Evolutionary conservation across 2,329 filamentous ascomycete genomes (phyloP), one percentile per base, ranked within the genome.

Genomic region (Bipolaris victoriae): DNA sequence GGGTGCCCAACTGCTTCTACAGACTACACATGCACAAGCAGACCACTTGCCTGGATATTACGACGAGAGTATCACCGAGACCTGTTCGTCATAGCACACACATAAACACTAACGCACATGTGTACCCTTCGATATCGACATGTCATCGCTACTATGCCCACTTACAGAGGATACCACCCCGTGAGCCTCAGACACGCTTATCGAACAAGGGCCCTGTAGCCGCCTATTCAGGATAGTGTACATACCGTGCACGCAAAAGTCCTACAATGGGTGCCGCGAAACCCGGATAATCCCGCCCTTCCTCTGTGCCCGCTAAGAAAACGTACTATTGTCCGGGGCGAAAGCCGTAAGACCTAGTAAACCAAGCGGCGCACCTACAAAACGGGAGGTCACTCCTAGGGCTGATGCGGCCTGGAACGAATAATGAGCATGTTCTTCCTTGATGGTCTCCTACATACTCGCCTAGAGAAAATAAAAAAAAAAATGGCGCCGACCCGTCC

Each of bases 401-500:
- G 22, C 13, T 26, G 7, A 37, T 37, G 20, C 20, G 39, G 46
- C 33, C 39, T 50, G 26, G 46, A 31, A 37, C 18, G 22, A 39
- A 39, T n/a, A 16, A 26, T 5, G 15, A 44, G 35, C 22, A 44
- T 33, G 10, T 31, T 47, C 16, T 52, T 29, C 9, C 7, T 29
- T 29, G 7, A 29, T 29, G 26, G 26, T 29, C 26, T 29, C 26
- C 9, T 44, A 13, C 44, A 44, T 29, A 39, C n/a, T 50, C 46
- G 52, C 43, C 11, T 50, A n/a, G 37, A 29, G 26, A 29, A 29
- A 7, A 24, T 24, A 24, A 39, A 29, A 31, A 16, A 16, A 16
- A 44, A 39, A 39, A 31, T 44, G 46, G 36, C 46, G 52, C 46
- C 52, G 46, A 55, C 46, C 46, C 31, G 46, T 47, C 39, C 22